Evolutionary conservation across 768 basidiomycete genomes (phyloP).

Genomic region (Hysterangium stoloniferum): DNA sequence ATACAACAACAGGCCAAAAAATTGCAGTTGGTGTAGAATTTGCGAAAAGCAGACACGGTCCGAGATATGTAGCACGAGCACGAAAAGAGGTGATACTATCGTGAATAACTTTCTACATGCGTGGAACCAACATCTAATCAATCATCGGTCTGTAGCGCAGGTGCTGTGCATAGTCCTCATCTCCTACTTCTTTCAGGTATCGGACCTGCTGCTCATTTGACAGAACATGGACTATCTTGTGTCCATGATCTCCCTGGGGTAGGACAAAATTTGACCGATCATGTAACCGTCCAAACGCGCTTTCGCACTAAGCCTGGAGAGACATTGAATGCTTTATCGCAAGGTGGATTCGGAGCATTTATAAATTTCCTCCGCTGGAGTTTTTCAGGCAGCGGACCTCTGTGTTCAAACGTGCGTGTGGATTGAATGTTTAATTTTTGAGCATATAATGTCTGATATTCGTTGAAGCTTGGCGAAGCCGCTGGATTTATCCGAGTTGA

Average conservation of each 20-base stretch:
- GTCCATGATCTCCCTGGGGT: slow-evolving; percentile 67
- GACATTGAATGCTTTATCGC: slow-evolving; percentile 34
- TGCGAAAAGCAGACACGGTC: slow-evolving; percentile 28
- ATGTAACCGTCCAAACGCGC: slow-evolving; percentile 45
- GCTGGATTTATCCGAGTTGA: slow-evolving; percentile 42
- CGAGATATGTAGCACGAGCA: slow-evolving; percentile 38
- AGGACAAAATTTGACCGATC: slow-evolving; percentile 70
- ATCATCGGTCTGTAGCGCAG: slow-evolving; percentile 40
- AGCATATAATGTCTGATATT: slow-evolving; percentile 13
- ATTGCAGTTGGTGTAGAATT: slow-evolving; percentile 49
- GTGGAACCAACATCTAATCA: too few species aligned
- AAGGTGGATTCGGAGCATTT: slow-evolving; percentile 16
- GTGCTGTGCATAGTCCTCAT: slow-evolving; percentile 57
- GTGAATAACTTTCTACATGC: slow-evolving; percentile 41
- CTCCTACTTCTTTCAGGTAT: slow-evolving; percentile 48
- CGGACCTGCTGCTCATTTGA: slow-evolving; percentile 55
- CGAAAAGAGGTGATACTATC: slow-evolving; percentile 54
- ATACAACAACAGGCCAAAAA: slow-evolving; percentile 25
- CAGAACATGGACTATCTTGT: slow-evolving; percentile 43
- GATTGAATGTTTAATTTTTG: too few species aligned
- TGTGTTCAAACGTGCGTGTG: slow-evolving; percentile 1
- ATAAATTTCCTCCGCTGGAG: not conserved
- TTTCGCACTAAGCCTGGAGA: slow-evolving; percentile 43
- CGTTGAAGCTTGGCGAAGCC: slow-evolving; percentile 34
- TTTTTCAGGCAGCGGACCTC: not conserved